A percentile compares a stretch with the other conserved stretches of the same genome.
These are phyloP conservation scores for Kluyveromyces dobzhanskii DNA, from an alignment of 805 yeast genomes.

Conservation along the genomic window DNA sequence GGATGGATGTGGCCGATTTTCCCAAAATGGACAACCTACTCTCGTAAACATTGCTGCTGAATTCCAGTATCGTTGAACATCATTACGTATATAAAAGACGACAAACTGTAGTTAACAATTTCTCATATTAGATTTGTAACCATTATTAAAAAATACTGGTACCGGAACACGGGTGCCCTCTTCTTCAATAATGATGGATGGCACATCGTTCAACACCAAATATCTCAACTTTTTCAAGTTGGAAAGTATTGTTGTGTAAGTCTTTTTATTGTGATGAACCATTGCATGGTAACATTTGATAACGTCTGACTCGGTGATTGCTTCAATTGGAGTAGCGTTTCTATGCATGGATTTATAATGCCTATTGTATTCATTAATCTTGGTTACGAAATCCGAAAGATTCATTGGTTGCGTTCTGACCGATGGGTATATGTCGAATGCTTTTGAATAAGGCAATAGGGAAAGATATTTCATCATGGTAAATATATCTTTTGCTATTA, in stretches of 20 bases:
- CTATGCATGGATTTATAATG: slow-evolving; percentile 8
- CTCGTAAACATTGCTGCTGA: too few relatives aligned
- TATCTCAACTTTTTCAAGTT: slow-evolving; percentile 30
- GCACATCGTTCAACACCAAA: slow-evolving; percentile 33
- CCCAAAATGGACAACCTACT: neutral
- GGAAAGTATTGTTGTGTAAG: slow-evolving; percentile 29
- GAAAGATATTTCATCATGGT: slow-evolving; percentile 30
- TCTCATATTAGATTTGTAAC: slow-evolving; percentile 26
- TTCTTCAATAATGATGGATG: slow-evolving; percentile 27
- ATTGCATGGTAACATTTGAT: slow-evolving; percentile 30
- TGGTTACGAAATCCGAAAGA: slow-evolving; percentile 21
- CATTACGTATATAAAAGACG: too few relatives aligned
- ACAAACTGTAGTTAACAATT: slow-evolving; percentile 18
- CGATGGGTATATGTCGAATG: slow-evolving; percentile 35
- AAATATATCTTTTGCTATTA: slow-evolving; percentile 31
- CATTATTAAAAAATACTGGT: slow-evolving; percentile 31
- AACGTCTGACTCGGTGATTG: slow-evolving; percentile 27
- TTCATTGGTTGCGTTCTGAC: slow-evolving; percentile 36
- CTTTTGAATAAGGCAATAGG: slow-evolving; percentile 35
- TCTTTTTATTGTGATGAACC: slow-evolving; percentile 31
- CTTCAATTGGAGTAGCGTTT: slow-evolving; percentile 18
- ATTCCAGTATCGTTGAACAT: too few relatives aligned
- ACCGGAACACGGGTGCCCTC: slow-evolving; percentile 24
- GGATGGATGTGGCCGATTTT: neutral
- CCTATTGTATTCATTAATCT: slow-evolving; percentile 16